phyloP scores from a whole-genome alignment of 2,329 filamentous ascomycete species.

The Teratosphaeria destructans region DNA sequence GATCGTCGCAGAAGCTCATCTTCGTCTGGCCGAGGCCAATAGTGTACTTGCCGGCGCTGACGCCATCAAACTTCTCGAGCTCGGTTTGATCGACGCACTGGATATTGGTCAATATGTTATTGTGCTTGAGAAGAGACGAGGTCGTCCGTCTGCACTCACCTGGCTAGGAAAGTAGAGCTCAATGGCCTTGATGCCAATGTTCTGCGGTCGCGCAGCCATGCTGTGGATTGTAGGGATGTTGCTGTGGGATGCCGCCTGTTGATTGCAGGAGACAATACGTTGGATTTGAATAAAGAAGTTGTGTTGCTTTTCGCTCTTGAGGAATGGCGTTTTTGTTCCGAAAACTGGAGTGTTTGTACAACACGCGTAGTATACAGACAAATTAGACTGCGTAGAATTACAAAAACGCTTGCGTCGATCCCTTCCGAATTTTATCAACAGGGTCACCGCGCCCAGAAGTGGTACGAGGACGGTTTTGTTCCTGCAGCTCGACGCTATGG shows the following conservation, averaged over 20 bases:
- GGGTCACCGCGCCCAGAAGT: background rate
- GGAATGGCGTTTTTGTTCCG: background rate
- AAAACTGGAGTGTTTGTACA: background rate
- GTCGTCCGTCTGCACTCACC: conserved; percentile 24
- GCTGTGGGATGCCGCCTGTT: background rate
- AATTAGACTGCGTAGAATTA: background rate
- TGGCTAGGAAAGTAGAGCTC: conserved; percentile 46
- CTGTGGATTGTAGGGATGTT: background rate
- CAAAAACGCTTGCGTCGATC: background rate
- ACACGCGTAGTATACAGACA: background rate
- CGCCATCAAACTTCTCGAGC: conserved; percentile 46
- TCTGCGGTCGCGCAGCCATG: conserved; percentile 26
- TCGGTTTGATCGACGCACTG: conserved; percentile 45
- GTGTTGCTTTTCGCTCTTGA: background rate
- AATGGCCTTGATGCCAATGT: conserved; percentile 45
- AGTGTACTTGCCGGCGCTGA: conserved; percentile 42
- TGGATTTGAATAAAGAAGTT: background rate
- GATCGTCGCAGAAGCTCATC: conserved; percentile 47
- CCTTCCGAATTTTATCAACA: background rate
- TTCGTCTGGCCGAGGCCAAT: conserved; percentile 46
- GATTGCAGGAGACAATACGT: background rate
- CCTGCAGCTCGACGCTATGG: background rate
- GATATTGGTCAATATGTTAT: background rate
- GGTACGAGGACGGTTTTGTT: background rate
- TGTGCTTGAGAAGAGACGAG: background rate